Conservation (phyloP, 2,329 filamentous ascomycete species). For the Emydomyces testavorans region DNA sequence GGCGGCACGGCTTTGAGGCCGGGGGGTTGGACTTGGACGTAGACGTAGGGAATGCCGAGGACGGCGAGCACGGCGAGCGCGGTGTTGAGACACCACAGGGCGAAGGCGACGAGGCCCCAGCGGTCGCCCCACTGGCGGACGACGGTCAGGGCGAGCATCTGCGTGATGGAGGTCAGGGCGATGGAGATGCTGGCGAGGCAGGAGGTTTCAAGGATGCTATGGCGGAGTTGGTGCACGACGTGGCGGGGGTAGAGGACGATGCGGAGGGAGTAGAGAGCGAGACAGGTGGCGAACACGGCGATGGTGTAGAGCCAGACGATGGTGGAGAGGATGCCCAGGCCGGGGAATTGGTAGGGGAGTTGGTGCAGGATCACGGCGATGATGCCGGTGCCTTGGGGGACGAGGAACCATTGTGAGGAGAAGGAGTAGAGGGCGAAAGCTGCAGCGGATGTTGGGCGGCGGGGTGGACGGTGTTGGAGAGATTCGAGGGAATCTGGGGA, state of each 20-base stretch:
- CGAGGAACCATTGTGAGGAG: constrained; percentile 30
- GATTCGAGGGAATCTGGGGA: neutral
- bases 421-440: constrained; percentile 25
- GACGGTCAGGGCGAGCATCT: constrained; percentile 49
- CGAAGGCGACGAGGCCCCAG: constrained; percentile 25
- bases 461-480: neutral
- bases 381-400: constrained; percentile 32
- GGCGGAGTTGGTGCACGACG: constrained; percentile 23
- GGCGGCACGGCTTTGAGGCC: constrained; percentile 28
- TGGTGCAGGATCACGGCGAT: constrained; percentile 29
- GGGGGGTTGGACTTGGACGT: constrained; percentile 29
- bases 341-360: constrained; percentile 33
- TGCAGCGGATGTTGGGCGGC: neutral
- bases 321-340: constrained; percentile 27
- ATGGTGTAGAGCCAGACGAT: constrained; percentile 34
- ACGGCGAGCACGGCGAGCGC: constrained; percentile 23
- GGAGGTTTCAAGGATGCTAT: constrained; percentile 27
- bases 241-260: constrained; percentile 24
- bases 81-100: constrained; percentile 35
- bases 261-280: constrained; percentile 27
- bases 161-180: constrained; percentile 26
- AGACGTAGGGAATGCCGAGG: constrained; percentile 26
- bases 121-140: constrained; percentile 23
- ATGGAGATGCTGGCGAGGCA: constrained; percentile 33
- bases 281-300: constrained; percentile 22